Conservation (phyloP, 495 filamentous ascomycete species). For the Podospora fimiseda region DNA sequence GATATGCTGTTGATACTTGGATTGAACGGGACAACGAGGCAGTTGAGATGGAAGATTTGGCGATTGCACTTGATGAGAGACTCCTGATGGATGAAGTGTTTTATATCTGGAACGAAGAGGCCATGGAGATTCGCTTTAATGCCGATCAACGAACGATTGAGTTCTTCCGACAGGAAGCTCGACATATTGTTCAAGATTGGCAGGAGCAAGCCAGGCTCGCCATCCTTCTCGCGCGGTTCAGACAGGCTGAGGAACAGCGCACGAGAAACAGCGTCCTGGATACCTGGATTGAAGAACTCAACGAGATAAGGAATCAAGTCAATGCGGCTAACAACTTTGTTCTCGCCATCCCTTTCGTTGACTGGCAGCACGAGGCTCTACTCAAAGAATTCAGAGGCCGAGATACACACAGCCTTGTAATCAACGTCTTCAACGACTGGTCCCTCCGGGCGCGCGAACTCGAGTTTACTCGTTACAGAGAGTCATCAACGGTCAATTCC, state of each 20-base stretch:
- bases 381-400: slow-evolving; percentile 14
- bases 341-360: slow-evolving; percentile 11
- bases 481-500: slow-evolving; percentile 8
- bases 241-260: slow-evolving; percentile 5
- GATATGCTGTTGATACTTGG: background rate
- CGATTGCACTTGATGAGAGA: slow-evolving; percentile 20
- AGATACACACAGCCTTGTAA: slow-evolving; percentile 13
- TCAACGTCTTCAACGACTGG: slow-evolving; percentile 18
- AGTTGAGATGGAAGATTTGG: slow-evolving; percentile 15
- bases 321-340: slow-evolving; percentile 16
- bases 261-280: slow-evolving; percentile 7
- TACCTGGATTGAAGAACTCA: slow-evolving; percentile 9
- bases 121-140: slow-evolving; percentile 15
- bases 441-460: slow-evolving; percentile 17
- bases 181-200: slow-evolving; percentile 16
- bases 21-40: slow-evolving; percentile 3
- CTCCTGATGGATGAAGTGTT: slow-evolving; percentile 25
- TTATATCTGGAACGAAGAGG: slow-evolving; percentile 28
- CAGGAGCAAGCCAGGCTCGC: slow-evolving; percentile 22
- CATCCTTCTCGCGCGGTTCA: slow-evolving; percentile 15
- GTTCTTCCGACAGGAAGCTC: slow-evolving; percentile 9
- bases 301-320: background rate
- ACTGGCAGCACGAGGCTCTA: slow-evolving; percentile 23
- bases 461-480: slow-evolving; percentile 17
- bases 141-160: slow-evolving; percentile 14